A percentile compares a stretch with the other conserved stretches of the same genome.
Conservation (phyloP, 2,329 filamentous ascomycete species). For the Coniosporium tulheliwenetii region DNA sequence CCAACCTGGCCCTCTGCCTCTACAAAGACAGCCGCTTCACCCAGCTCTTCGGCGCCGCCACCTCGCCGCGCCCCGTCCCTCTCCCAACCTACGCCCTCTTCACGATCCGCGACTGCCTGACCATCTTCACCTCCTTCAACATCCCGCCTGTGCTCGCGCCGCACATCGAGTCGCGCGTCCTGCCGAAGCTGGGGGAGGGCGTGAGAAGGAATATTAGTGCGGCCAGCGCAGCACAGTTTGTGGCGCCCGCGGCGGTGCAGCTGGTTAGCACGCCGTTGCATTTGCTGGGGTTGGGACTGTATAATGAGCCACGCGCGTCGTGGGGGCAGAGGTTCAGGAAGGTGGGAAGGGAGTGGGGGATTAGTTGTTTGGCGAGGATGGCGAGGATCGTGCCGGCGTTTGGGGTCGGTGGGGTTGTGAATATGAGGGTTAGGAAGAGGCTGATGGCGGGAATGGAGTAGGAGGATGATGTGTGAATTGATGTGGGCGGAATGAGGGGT, state of each 20-base stretch:
- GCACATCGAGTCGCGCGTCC: constrained; percentile 28
- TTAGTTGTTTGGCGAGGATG: constrained; percentile 60
- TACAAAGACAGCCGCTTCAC: constrained; percentile 85
- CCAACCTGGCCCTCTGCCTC: constrained; percentile 74
- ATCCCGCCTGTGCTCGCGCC: constrained; percentile 67
- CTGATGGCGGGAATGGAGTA: constrained; percentile 48
- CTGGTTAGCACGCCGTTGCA: constrained; percentile 70
- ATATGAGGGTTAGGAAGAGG: constrained; percentile 50
- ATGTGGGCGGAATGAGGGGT: no score
- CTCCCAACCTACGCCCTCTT: constrained; percentile 63
- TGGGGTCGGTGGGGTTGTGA: constrained; percentile 76
- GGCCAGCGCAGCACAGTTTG: constrained; percentile 53
- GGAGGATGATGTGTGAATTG: no score
- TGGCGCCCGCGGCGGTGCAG: constrained; percentile 66
- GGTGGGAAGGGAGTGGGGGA: constrained; percentile 60
- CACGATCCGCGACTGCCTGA: constrained; percentile 67
- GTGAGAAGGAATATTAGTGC: constrained; percentile 35
- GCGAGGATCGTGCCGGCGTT: constrained; percentile 79
- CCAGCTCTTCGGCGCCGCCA: constrained; percentile 55
- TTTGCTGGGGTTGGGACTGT: constrained; percentile 70
- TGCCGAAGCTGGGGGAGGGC: constrained; percentile 18
- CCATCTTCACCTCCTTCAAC: constrained; percentile 88
- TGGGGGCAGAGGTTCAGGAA: constrained; percentile 47
- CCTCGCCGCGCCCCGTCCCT: constrained; percentile 41
- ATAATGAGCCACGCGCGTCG: constrained; percentile 47